phyloP scores from a whole-genome alignment of 495 filamentous ascomycete species.

The Chaetomium fimeti region DNA sequence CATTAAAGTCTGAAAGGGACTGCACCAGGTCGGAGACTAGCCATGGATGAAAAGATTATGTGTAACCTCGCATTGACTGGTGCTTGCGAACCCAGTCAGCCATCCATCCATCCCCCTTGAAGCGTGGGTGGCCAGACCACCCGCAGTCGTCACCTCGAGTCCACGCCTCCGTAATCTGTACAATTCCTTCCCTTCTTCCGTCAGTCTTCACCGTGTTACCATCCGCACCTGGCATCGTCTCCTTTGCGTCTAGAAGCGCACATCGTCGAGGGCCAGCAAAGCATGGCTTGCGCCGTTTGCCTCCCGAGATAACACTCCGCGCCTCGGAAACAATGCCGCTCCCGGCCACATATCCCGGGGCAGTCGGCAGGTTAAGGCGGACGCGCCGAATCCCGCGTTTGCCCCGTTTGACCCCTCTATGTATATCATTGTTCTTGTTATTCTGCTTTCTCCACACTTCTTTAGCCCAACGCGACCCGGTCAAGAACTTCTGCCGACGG shows the following conservation, averaged over 20 bases:
- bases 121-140: neutral
- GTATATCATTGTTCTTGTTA: constrained; percentile 11
- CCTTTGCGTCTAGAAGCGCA: neutral
- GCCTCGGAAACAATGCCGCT: constrained; percentile 8
- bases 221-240: neutral
- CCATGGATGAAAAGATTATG: constrained; percentile 9
- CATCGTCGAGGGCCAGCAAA: neutral
- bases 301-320: constrained; percentile 13
- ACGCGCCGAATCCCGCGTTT: neutral
- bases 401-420: neutral
- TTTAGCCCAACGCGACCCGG: constrained; percentile 36
- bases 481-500: constrained; percentile 52
- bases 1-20: neutral
- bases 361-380: neutral
- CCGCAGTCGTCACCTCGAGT: neutral
- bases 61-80: constrained; percentile 10
- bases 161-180: constrained; percentile 4
- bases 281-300: neutral
- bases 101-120: neutral
- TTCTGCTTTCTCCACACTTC: neutral
- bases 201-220: neutral
- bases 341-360: neutral
- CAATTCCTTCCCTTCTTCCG: neutral
- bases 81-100: constrained; percentile 1
- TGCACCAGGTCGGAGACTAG: constrained; percentile 3